These are phyloP conservation scores for Scalesia atractyloides DNA, from an alignment of 129 eudicot genomes.

Conservation along the genomic window DNA sequence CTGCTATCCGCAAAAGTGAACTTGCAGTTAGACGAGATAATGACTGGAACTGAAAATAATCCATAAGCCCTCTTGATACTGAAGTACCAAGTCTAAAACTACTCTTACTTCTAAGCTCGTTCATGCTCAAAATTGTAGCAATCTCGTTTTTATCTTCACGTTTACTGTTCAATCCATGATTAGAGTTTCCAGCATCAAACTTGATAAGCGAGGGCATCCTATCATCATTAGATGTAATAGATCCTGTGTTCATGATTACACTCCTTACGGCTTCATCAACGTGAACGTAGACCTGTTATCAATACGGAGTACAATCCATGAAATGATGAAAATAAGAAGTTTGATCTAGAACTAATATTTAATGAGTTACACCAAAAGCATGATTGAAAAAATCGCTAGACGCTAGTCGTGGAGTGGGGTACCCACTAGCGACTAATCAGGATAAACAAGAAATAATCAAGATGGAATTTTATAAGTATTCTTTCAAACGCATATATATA, in stretches of 20 bases:
- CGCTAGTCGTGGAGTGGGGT: too few relatives aligned
- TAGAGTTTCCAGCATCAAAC: conserved; percentile 20
- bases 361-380: background rate
- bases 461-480: too few relatives aligned
- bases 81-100: conserved; percentile 15
- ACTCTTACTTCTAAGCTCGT: conserved; percentile 30
- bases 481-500: too few relatives aligned
- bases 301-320: conserved; percentile 13
- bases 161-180: conserved; percentile 20
- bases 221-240: conserved; percentile 12
- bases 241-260: conserved; percentile 18
- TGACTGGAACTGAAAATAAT: conserved; percentile 25
- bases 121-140: conserved; percentile 24
- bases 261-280: conserved; percentile 31
- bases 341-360: background rate
- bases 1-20: conserved; percentile 29
- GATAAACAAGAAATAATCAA: too few relatives aligned
- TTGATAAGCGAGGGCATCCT: conserved; percentile 23
- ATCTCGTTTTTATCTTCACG: conserved; percentile 24
- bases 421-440: too few relatives aligned
- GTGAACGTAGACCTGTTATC: conserved; percentile 27
- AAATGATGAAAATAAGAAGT: background rate
- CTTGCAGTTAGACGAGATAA: conserved; percentile 25
- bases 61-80: conserved; percentile 17
- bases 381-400: too few relatives aligned